These are phyloP conservation scores for Yamadazyma mexicana DNA, from an alignment of 1,139 yeast species.

Conservation along the genomic window DNA sequence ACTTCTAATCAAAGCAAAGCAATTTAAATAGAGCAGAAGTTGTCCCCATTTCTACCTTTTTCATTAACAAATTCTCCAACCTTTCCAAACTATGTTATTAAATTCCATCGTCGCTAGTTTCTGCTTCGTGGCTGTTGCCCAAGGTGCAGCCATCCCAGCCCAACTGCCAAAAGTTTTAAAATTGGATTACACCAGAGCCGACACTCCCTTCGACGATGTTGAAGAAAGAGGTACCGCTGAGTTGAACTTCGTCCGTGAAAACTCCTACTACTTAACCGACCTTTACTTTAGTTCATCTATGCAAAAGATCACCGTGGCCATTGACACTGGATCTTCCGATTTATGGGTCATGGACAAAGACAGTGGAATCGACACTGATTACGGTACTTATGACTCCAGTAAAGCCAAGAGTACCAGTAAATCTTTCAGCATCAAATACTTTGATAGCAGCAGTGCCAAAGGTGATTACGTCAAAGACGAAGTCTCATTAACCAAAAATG, in stretches of 20 bases:
- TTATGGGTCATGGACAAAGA: conserved; percentile 21
- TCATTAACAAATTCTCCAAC: no score
- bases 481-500: conserved; percentile 19
- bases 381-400: conserved; percentile 7
- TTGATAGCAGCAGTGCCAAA: conserved; percentile 57
- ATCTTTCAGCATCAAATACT: conserved; percentile 49
- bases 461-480: conserved; percentile 60
- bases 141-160: conserved; percentile 1
- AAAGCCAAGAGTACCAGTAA: conserved; percentile 25
- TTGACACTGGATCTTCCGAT: conserved; percentile 34
- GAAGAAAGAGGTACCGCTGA: background rate
- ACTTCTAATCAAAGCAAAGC: no score
- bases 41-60: no score
- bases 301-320: conserved; percentile 18
- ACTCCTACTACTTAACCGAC: background rate
- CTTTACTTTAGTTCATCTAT: conserved; percentile 8
- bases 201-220: background rate
- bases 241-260: background rate
- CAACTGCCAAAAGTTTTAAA: background rate
- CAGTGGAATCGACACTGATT: background rate
- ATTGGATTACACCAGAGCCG: background rate
- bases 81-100: background rate
- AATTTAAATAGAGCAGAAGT: no score
- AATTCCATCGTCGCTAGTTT: background rate
- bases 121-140: background rate